Evolutionary conservation across 495 filamentous ascomycete genomes (phyloP).

Genomic region (Aspergillus affinis): DNA sequence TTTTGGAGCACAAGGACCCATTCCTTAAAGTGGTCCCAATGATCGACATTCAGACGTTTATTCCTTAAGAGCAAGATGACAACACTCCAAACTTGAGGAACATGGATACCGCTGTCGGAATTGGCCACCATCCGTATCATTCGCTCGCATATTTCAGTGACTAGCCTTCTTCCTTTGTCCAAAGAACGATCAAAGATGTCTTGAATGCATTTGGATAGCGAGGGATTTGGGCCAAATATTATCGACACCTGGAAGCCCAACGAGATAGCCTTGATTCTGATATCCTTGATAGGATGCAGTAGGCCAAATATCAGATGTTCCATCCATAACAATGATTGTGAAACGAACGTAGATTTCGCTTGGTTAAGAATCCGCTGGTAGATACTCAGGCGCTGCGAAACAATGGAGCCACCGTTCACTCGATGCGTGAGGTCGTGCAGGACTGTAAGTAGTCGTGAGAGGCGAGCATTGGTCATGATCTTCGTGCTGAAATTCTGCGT

Average conservation of each 20-base stretch:
- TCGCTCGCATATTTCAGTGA: slow-evolving; percentile 63
- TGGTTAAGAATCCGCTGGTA: slow-evolving; percentile 75
- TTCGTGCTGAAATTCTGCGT: slow-evolving; percentile 73
- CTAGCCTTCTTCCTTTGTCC: slow-evolving; percentile 58
- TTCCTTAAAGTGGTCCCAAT: slow-evolving; percentile 68
- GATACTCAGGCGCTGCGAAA: slow-evolving; percentile 68
- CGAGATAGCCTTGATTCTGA: slow-evolving; percentile 67
- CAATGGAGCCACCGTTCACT: slow-evolving; percentile 73
- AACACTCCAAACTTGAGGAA: slow-evolving; percentile 88
- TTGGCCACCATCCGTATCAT: slow-evolving; percentile 68
- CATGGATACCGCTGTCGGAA: slow-evolving; percentile 60
- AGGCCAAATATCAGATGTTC: slow-evolving; percentile 77
- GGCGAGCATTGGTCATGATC: slow-evolving; percentile 67
- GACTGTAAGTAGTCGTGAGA: slow-evolving; percentile 63
- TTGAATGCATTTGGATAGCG: slow-evolving; percentile 60
- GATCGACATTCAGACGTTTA: slow-evolving; percentile 57
- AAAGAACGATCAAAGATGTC: slow-evolving; percentile 61
- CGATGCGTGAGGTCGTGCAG: slow-evolving; percentile 71
- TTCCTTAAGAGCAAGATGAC: slow-evolving; percentile 72
- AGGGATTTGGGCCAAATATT: slow-evolving; percentile 61
- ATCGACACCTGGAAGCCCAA: slow-evolving; percentile 68
- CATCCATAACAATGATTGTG: slow-evolving; percentile 61
- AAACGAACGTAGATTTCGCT: slow-evolving; percentile 64
- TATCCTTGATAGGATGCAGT: slow-evolving; percentile 74
- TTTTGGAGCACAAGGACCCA: slow-evolving; percentile 77